Conservation (phyloP, 768 basidiomycete genomes). For the Pleurotus cornucopiae region DNA sequence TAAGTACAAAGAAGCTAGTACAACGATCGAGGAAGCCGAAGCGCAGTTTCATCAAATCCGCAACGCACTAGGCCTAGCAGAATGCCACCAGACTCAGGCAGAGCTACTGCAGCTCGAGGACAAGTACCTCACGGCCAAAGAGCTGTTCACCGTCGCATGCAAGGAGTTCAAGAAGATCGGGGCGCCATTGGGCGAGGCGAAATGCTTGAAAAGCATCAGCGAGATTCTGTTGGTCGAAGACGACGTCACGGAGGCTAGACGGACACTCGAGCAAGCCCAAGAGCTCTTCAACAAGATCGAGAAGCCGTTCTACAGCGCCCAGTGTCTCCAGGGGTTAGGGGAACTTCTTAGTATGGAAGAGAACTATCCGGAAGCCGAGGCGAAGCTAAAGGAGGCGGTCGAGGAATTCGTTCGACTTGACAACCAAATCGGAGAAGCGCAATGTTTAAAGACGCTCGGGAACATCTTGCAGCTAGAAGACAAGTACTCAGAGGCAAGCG, state of each 20-base stretch:
- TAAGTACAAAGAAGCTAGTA: conserved; percentile 6
- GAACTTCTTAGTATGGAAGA: background rate
- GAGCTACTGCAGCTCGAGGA: conserved; percentile 3
- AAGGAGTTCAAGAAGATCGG: conserved; percentile 8
- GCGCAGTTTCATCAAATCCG: conserved; percentile 1
- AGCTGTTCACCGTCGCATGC: conserved; percentile 2
- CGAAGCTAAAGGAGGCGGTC: background rate
- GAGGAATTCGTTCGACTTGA: conserved; percentile 3
- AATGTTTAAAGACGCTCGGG: conserved; percentile 3
- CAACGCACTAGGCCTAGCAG: background rate
- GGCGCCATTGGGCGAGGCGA: background rate
- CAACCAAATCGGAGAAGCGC: conserved; percentile 2
- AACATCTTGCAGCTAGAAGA: conserved; percentile 3
- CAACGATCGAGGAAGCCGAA: conserved; percentile 8
- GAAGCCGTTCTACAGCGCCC: conserved; percentile 5
- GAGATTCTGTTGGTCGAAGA: background rate
- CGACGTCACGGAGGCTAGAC: background rate
- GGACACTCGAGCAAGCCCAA: conserved; percentile 5
- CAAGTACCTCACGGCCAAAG: conserved; percentile 5
- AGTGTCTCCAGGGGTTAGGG: conserved; percentile 3
- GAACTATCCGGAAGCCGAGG: conserved; percentile 2
- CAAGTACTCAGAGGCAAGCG: background rate
- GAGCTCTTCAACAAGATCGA: background rate
- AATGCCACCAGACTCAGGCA: conserved; percentile 5
- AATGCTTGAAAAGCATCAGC: conserved; percentile 3